Conservation (phyloP, 805 yeast genomes). For the Saturnispora sekii region DNA sequence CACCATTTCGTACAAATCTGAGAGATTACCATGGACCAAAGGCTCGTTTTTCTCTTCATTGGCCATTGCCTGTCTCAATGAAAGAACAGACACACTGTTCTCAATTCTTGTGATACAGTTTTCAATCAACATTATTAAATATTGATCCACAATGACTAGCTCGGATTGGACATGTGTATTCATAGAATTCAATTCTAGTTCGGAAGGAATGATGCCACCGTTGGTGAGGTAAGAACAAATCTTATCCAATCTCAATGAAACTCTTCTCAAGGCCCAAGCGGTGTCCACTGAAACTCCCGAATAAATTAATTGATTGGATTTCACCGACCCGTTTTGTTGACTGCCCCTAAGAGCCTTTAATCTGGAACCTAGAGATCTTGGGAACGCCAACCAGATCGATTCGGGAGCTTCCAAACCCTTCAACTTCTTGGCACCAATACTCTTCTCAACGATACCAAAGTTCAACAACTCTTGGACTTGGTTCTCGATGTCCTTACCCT, state of each 20-base stretch:
- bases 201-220: conserved; percentile 17
- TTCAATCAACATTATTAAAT: conserved; percentile 47
- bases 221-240: conserved; percentile 43
- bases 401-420: conserved; percentile 95
- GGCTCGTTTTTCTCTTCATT: background rate
- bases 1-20: conserved; percentile 6
- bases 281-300: conserved; percentile 24
- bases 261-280: conserved; percentile 35
- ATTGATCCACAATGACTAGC: conserved; percentile 25
- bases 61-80: conserved; percentile 25
- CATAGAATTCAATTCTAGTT: conserved; percentile 1
- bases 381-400: conserved; percentile 68
- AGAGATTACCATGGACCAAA: background rate
- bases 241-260: conserved; percentile 49
- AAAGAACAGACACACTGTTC: conserved; percentile 38
- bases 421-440: conserved; percentile 77
- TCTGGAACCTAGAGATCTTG: conserved; percentile 53
- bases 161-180: conserved; percentile 9
- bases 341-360: conserved; percentile 28
- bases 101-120: conserved; percentile 64
- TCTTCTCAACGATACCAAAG: conserved; percentile 58
- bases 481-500: conserved; percentile 39
- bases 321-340: conserved; percentile 15
- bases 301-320: conserved; percentile 18
- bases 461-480: conserved; percentile 58